Evolutionary conservation across 2,329 filamentous ascomycete species (phyloP), one percentile per base, ranked within the genome.

Genomic region (Pyrenophora teres): DNA sequence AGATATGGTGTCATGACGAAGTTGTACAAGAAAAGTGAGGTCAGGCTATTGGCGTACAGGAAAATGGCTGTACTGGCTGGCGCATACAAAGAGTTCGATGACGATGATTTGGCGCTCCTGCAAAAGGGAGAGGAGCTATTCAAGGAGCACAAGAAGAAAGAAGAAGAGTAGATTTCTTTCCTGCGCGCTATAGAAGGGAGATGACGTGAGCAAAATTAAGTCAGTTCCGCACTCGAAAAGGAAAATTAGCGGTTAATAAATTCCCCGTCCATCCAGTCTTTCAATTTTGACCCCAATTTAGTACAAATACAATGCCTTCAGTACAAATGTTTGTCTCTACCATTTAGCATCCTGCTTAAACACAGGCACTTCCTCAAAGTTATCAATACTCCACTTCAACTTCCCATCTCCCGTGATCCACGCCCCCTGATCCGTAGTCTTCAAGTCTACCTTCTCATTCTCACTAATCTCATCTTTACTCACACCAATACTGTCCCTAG

Each of bases 291-390:
- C 5, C 3, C 19, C 19, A 21, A 2, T 21, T 5, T 2, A 30
- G 12, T 30, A 3, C 27, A 7, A 30, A 30, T 30, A 9, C 12
- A 10, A 30, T 10, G 9, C 27, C 10, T 9, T 3, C 8, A 30
- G 27, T 12, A 30, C 27, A 30, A 4, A 7, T 27, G 6, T 27
- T 30, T 13, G 2, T 13, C 25, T 13, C 25, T 46, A 74, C 69
- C 70, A 74, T 30, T 53, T 66, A 12, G 64, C 57, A 6, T 49
- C 50, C 47, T 62, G 59, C 46, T 69, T 70, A 46, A 72, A 74
- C 31, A 73, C 54, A 3, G 71, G 71, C 16, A 74, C 50, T 51
- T 70, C 58, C 5, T 57, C 57, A 50, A 73, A 70, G 31, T 70
- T 62, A 27, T 71, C 59, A 37, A 62, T 59, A 39, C 56, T 65